A percentile compares a stretch with the other conserved stretches of the same genome.
Evolutionary conservation across 257 asterid genomes (phyloP).

Genomic region (Penstemon barbatus): DNA sequence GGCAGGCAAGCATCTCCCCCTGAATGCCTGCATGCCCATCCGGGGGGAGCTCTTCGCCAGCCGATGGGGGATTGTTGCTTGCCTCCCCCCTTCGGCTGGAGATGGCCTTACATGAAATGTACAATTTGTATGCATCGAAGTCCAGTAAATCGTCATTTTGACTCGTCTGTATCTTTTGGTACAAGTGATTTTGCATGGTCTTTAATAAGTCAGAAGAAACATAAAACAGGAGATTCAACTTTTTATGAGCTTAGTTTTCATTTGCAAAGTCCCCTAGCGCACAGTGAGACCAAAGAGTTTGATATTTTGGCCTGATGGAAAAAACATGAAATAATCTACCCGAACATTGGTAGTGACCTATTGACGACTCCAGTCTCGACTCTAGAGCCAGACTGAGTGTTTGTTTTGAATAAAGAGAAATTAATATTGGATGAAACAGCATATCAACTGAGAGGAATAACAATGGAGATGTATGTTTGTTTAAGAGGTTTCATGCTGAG

Average conservation of each 20-base stretch:
- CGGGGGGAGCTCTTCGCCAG: no score
- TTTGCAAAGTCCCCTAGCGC: background rate
- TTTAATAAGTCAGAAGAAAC: no score
- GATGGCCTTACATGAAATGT: slow-evolving; percentile 10
- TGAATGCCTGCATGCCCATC: no score
- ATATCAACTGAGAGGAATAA: background rate
- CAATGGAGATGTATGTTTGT: slow-evolving; percentile 12
- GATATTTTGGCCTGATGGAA: slow-evolving; percentile 26
- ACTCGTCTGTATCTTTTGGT: background rate
- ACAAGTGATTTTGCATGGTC: no score
- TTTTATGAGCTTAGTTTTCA: slow-evolving; percentile 8
- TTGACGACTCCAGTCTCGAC: slow-evolving; percentile 11
- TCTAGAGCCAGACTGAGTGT: slow-evolving; percentile 23
- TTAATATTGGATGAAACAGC: background rate
- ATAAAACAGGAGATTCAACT: background rate
- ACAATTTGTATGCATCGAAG: background rate
- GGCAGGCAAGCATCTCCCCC: no score
- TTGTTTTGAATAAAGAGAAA: background rate
- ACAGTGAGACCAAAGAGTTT: slow-evolving; percentile 1
- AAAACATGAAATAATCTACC: background rate
- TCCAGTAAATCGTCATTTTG: background rate
- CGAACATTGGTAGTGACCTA: slow-evolving; percentile 26
- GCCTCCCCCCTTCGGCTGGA: no score
- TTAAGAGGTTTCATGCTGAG: slow-evolving; percentile 25
- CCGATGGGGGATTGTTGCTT: no score